Conservation (phyloP, 805 yeast species). For the Spathaspora sp. region DNA sequence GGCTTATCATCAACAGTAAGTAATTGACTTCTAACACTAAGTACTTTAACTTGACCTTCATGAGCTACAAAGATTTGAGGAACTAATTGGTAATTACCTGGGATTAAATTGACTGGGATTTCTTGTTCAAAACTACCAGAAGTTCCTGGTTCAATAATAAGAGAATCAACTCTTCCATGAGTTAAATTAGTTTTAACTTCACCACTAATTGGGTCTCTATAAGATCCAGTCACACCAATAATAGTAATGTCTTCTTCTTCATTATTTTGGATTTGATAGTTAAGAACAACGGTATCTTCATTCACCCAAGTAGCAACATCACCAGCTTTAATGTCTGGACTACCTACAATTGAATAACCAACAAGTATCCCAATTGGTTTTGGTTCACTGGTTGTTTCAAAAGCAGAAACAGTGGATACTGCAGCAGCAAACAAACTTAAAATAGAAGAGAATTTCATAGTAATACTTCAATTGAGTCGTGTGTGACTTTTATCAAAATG, state of each 20-base stretch:
- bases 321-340: conserved; percentile 32
- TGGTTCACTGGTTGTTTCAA: conserved; percentile 7
- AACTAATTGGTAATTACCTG: conserved; percentile 53
- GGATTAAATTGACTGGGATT: conserved; percentile 54
- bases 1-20: conserved; percentile 59
- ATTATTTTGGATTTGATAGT: conserved; percentile 49
- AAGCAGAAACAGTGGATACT: conserved; percentile 4
- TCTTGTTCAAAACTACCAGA: conserved; percentile 51
- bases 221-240: conserved; percentile 67
- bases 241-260: conserved; percentile 55
- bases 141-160: conserved; percentile 48
- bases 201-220: conserved; percentile 53
- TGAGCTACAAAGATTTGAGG: conserved; percentile 57
- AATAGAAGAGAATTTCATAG: conserved; percentile 14
- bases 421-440: conserved; percentile 9
- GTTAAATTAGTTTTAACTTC: conserved; percentile 59
- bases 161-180: conserved; percentile 59
- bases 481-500: background rate
- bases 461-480: background rate
- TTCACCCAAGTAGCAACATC: conserved; percentile 42
- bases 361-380: conserved; percentile 30
- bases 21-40: conserved; percentile 57
- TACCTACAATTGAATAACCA: conserved; percentile 46
- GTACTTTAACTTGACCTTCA: conserved; percentile 47
- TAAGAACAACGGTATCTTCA: conserved; percentile 52